Base-by-base conservation (phyloP, 108 stramenopile species). In the Skeletonema potamos region DNA sequence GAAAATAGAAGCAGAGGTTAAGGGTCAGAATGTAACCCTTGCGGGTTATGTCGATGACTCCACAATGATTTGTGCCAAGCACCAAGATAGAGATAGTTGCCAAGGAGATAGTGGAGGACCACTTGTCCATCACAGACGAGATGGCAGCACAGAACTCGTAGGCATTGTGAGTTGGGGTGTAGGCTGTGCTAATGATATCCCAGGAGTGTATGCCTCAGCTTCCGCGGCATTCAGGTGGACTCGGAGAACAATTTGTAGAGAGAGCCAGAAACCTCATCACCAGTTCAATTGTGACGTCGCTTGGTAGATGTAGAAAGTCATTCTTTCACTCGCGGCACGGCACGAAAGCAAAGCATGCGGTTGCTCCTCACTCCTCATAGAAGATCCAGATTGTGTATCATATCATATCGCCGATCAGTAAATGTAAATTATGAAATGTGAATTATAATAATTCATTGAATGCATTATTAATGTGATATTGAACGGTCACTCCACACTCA, bases 141-240 rank as follows among this genome's bases (percentile, higher is more conserved):
- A 48, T 29, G 62, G 33, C 18, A 30, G 18, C n/a, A 62, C 63
- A 36, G 32, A 54, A 61, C 59, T 64, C 28, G 75, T 76, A 20
- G 75, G 75, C 6, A 30, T 76, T 18, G 75, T 76, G 18, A 54
- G 76, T 66, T 74, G 73, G 71, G 84, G 84, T 22, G 34, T 81
- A 11, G 72, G 77, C 7, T 86, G 82, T 34, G 79, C 67, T 22
- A 46, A 68, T 20, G 69, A 62, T 15, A 84, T 55, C 59, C 86
- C 83, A 6, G 86, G 86, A 1, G 76, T 86, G 0, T 86, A 86
- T 56, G 57, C 83, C 9, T 39, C 79, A 22, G 69, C 73, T 13
- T 69, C 69, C 8, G 64, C 62, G 20, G 70, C 32, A 27, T 57
- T 55, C 57, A 68, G 66, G 29, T 87, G 86, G 86, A 76, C 81